Base-by-base conservation (phyloP, 2,329 filamentous ascomycete genomes). In the Pseudogymnoascus sp. region DNA sequence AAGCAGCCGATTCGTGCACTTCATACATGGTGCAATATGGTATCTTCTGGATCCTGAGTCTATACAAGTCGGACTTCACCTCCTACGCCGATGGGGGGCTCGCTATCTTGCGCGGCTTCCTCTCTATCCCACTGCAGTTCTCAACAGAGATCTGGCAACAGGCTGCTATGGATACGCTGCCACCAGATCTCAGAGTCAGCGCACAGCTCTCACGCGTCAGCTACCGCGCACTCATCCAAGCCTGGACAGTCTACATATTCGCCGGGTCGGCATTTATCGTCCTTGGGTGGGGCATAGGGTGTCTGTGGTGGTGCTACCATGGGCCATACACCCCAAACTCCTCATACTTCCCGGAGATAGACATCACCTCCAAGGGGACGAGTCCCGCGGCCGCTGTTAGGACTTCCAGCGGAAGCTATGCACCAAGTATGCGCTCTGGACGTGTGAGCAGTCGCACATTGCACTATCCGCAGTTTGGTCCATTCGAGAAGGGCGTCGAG, bases 401-500 rank as follows among this genome's bases (percentile, higher is more conserved):
- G 9, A 3, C n/a, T 7, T 11, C 47, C 2, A 15, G 17, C 9
- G 13, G 29, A 5, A 54, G 9, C 15, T 33, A 54, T 54, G 47
- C 47, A 29, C 4, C 47, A 5, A 54, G 47, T 9, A 33, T 54
- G 26, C 47, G 47, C 29, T 54, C 47, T 7, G 47, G 47, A 17
- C 47, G 47, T n/a, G 47, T 17, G 47, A 54, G 47, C n/a, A 54
- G 47, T n/a, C 47, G 47, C 29, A 54, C 47, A 33, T 17, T 54
- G 5, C 47, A 54, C 29, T 54, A 54, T 7, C 47, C 47, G 1
- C 47, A 54, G n/a, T 54, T 54, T 33, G 47, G 47, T 4, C 47
- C 47, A 15, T 54, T 54, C 17, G 47, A 54, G 47, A 54, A 54
- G 47, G 47, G 47, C 10, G 47, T 54, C n/a, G 47, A 54, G 29